These are phyloP conservation scores for Penicillium verrucosum DNA, from an alignment of 2,329 filamentous ascomycete genomes.

Conservation along the genomic window DNA sequence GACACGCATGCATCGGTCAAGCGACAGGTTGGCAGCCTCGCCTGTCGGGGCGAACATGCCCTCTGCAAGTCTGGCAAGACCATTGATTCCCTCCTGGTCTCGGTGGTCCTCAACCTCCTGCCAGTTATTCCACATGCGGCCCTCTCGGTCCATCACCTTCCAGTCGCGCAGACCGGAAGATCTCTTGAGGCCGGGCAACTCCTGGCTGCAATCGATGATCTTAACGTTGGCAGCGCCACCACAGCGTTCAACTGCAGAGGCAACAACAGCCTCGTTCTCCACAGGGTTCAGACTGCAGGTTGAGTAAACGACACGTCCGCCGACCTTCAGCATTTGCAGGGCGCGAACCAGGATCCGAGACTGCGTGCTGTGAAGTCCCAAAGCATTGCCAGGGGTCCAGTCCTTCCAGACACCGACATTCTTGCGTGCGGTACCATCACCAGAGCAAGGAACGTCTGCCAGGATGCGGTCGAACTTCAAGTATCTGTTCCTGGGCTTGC, in stretches of 20 bases:
- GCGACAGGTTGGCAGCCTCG: constrained; percentile 60
- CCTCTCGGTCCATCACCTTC: constrained; percentile 87
- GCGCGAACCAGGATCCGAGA: constrained; percentile 85
- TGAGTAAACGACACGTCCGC: constrained; percentile 92
- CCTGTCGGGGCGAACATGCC: constrained; percentile 77
- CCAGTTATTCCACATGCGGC: constrained; percentile 76
- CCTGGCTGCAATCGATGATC: constrained; percentile 76
- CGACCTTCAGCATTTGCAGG: constrained; percentile 92
- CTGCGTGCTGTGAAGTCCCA: constrained; percentile 85
- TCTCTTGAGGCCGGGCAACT: constrained; percentile 73
- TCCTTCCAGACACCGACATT: constrained; percentile 93
- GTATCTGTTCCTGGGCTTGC: constrained; percentile 61
- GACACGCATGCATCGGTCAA: constrained; percentile 88
- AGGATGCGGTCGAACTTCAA: constrained; percentile 96
- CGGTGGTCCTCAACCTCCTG: constrained; percentile 71
- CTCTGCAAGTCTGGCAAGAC: constrained; percentile 68
- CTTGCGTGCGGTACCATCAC: constrained; percentile 90
- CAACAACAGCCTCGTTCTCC: constrained; percentile 91
- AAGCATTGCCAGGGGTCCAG: constrained; percentile 81
- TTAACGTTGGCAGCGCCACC: constrained; percentile 78
- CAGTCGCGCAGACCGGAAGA: constrained; percentile 73
- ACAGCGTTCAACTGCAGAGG: constrained; percentile 83
- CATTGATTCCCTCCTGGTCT: constrained; percentile 57
- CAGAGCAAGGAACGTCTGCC: constrained; percentile 94
- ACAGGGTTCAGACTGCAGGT: constrained; percentile 99